Evolutionary conservation across 2,329 filamentous ascomycete genomes (phyloP).

Genomic region (Leptosphaerulina australis): DNA sequence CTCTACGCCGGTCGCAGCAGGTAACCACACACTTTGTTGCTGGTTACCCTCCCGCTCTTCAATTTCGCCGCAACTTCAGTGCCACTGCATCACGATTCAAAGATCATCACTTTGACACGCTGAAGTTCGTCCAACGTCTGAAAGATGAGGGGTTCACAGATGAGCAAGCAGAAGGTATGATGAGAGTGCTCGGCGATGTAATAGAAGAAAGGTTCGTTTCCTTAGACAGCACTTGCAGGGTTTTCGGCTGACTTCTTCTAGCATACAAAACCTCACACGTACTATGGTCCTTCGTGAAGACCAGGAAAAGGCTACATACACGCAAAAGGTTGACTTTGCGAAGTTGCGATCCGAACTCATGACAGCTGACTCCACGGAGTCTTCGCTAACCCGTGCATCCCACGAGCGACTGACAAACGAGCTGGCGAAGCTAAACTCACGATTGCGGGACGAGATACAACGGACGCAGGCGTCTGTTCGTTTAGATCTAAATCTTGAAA

Average conservation of each 20-base stretch:
- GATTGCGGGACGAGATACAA: conserved; percentile 90
- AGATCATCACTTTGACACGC: conserved; percentile 97
- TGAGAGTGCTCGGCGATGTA: conserved; percentile 94
- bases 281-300: conserved; percentile 98
- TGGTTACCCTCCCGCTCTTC: conserved; percentile 11
- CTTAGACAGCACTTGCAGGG: neutral
- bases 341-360: conserved; percentile 94
- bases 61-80: conserved; percentile 63
- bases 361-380: conserved; percentile 88
- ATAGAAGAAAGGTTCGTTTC: conserved; percentile 83
- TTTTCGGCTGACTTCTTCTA: conserved; percentile 40
- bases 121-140: conserved; percentile 93
- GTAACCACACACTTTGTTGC: conserved; percentile 7
- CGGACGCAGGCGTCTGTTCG: conserved; percentile 92
- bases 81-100: conserved; percentile 65
- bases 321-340: conserved; percentile 95
- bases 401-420: conserved; percentile 95
- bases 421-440: conserved; percentile 87
- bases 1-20: conserved; percentile 13
- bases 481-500: conserved; percentile 92
- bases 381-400: conserved; percentile 82
- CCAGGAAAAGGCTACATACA: conserved; percentile 76
- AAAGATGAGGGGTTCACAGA: conserved; percentile 94
- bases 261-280: conserved; percentile 94
- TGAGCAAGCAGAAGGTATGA: conserved; percentile 95